A percentile compares a stretch with the other conserved stretches of the same genome.
Evolutionary conservation across 192 early-diverging fungal species (phyloP).

Genomic region (Chytriomyces confervae): DNA sequence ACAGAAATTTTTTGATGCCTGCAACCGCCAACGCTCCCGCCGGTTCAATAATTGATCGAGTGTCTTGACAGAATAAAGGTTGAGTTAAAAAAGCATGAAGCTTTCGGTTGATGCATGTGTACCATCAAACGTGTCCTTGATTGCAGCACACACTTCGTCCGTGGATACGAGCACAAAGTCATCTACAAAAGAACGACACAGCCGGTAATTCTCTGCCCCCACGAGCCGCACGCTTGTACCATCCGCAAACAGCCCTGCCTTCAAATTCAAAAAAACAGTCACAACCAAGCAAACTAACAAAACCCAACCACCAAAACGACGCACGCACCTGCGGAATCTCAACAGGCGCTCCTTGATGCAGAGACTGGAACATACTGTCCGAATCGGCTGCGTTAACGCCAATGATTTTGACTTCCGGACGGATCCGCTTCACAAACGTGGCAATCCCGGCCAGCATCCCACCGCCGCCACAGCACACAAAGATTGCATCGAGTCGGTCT

Average conservation of each 20-base stretch:
- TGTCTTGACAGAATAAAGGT: slow-evolving; percentile 41
- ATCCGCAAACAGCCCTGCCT: slow-evolving; percentile 59
- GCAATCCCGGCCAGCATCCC: slow-evolving; percentile 57
- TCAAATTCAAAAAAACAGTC: background rate
- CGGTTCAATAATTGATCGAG: slow-evolving; percentile 57
- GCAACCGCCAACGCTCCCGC: slow-evolving; percentile 60
- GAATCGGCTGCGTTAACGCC: slow-evolving; percentile 58
- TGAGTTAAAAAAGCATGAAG: slow-evolving; percentile 16
- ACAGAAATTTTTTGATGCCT: slow-evolving; percentile 54
- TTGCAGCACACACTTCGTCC: slow-evolving; percentile 60
- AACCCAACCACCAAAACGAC: background rate
- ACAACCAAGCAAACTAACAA: background rate
- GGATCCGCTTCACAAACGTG: slow-evolving; percentile 53
- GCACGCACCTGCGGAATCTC: slow-evolving; percentile 33
- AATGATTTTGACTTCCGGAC: slow-evolving; percentile 55
- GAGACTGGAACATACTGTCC: slow-evolving; percentile 54
- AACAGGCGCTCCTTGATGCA: slow-evolving; percentile 42
- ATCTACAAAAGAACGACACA: slow-evolving; percentile 42
- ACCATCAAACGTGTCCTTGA: slow-evolving; percentile 52
- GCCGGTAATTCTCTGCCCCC: slow-evolving; percentile 47
- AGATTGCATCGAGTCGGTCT: slow-evolving; percentile 54
- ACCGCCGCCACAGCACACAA: slow-evolving; percentile 59
- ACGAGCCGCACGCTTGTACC: slow-evolving; percentile 56
- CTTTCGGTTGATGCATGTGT: background rate
- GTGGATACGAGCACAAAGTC: slow-evolving; percentile 57